Base-by-base conservation (phyloP, 2,329 filamentous ascomycete genomes). In the Stagonosporopsis rhizophila region DNA sequence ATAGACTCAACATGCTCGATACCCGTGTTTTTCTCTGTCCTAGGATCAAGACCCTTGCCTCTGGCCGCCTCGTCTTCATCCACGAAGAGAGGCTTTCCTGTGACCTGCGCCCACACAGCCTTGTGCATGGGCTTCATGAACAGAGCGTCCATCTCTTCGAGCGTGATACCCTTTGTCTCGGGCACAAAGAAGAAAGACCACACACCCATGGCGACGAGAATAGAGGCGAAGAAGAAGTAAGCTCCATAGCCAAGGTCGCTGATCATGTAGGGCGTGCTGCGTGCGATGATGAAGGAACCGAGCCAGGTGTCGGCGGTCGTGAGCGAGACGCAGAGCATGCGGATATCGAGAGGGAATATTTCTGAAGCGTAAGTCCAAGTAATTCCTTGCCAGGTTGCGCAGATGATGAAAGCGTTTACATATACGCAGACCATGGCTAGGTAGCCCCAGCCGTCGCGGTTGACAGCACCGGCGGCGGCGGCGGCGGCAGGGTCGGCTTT, bases 351-450 rank as follows among this genome's bases (percentile, higher is more conserved):
- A 0, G 74, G 75, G 59, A 82, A 83, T 49, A 83, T 82, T 59
- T 84, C 82, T 2, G 79, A 79, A 3, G 30, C 32, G 22, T 37
- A 37, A 8, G 44, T 8, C 42, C 42, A 45, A 4, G 42, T 45
- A 19, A 45, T 45, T 23, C 42, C 74, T 44, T 79, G 76, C 77
- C 78, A 79, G 1, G 76, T 77, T 1, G 76, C 75, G 46, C 76
- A 82, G 44, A 83, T 83, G 60, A 84, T 83, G 40, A 83, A 76
- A 1, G 78, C 82, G 59, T 84, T 85, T 1, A 85, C 72, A 73
- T 84, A 85, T 22, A 85, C 80, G 66, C 81, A 82, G 2, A 82
- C 82, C 28, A 82, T 84, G 7, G 83, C 82, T 14, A 82, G 77
- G 54, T 81, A 79, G 0, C 82, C 83, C 53, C 81, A 82, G 3